Conservation (phyloP, 106 monocot genomes). For the Platanthera zijinensis region DNA sequence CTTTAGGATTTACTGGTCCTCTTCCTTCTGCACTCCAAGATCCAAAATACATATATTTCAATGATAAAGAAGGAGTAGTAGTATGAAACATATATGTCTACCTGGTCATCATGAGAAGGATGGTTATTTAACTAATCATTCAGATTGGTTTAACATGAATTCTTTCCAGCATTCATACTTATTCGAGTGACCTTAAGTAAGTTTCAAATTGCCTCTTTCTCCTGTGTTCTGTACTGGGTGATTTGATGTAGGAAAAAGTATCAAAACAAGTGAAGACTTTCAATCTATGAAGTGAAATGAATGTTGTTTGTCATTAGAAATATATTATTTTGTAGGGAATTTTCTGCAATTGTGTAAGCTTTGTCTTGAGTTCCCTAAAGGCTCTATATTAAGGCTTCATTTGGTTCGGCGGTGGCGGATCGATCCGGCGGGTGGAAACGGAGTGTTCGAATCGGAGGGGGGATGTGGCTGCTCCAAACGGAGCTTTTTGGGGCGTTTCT, state of each 20-base stretch:
- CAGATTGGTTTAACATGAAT: neutral
- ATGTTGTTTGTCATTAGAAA: neutral
- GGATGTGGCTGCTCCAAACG: no score
- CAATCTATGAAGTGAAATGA: neutral
- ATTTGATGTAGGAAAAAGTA: neutral
- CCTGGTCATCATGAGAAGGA: neutral
- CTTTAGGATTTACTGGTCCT: constrained; percentile 57
- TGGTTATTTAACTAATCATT: neutral
- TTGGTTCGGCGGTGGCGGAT: no score
- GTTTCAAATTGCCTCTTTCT: neutral
- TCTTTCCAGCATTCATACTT: neutral
- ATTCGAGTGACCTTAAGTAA: neutral
- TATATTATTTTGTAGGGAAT: no score
- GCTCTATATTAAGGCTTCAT: no score
- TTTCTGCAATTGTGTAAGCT: no score
- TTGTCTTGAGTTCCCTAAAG: no score
- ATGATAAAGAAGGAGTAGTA: neutral
- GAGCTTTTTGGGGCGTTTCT: no score
- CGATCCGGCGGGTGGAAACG: no score
- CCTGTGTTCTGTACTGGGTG: neutral
- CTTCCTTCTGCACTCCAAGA: constrained; percentile 40
- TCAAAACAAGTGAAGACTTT: neutral
- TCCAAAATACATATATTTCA: neutral
- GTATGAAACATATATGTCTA: neutral
- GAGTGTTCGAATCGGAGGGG: no score